Evolutionary conservation across 192 early-diverging fungal genomes (phyloP).

Genomic region (Mycoemilia scoparia): DNA sequence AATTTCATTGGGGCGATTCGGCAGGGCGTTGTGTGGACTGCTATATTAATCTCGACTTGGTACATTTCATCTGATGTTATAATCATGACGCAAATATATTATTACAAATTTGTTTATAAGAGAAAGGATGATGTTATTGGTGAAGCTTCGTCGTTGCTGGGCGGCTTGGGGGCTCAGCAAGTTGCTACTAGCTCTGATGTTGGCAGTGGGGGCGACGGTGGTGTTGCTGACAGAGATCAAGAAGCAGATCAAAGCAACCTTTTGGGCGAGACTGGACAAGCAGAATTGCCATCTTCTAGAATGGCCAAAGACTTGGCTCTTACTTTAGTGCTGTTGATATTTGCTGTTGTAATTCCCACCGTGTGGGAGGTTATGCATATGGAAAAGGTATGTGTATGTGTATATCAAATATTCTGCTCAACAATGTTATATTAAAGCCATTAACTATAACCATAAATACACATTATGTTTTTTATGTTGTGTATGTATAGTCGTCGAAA

Average conservation of each 20-base stretch:
- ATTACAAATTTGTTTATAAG: conserved; percentile 21
- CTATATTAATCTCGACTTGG: conserved; percentile 43
- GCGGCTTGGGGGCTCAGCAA: too few species aligned
- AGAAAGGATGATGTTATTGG: not conserved
- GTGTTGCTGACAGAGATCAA: too few species aligned
- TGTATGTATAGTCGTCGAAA: not conserved
- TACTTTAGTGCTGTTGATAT: too few species aligned
- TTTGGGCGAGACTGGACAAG: too few species aligned
- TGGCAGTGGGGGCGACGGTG: too few species aligned
- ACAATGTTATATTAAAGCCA: not conserved
- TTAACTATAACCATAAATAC: not conserved
- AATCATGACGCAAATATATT: conserved; percentile 37
- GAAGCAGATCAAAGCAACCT: too few species aligned
- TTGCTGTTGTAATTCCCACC: too few species aligned
- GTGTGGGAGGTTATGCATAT: too few species aligned
- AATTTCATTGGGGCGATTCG: conserved; percentile 40
- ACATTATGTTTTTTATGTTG: not conserved
- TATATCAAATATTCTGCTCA: not conserved
- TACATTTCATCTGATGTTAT: conserved; percentile 45
- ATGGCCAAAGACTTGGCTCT: too few species aligned
- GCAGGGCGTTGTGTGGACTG: conserved; percentile 41
- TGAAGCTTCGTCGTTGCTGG: too few species aligned
- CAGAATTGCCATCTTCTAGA: too few species aligned
- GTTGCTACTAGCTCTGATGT: too few species aligned
- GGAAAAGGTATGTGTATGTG: not conserved